Base-by-base conservation (phyloP, 495 filamentous ascomycete genomes). In the Penicillium salamii region DNA sequence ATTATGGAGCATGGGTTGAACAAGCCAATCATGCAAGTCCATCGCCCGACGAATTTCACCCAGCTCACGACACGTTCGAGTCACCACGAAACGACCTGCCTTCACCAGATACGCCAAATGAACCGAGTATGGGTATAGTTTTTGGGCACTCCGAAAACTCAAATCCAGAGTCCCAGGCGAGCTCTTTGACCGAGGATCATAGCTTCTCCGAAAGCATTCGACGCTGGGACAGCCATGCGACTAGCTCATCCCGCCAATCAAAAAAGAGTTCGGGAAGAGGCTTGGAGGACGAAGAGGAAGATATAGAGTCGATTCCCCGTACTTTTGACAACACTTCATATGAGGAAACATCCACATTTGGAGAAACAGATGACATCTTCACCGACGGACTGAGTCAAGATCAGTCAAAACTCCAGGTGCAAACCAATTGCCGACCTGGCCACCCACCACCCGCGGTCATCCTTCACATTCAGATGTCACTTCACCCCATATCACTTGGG, bases 381-480 rank as follows among this genome's bases (percentile, higher is more conserved):
- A 75, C 75, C 3, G 77, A 80, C 46, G 78, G 72, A 8, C 49
- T 72, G 11, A 76, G 70, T 41, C 59, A 70, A 36, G 63, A 74
- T 44, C 59, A 61, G 38, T 72, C 70, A 5, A 69, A 66, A 36
- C 44, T 70, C 7, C 65, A 69, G 42, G 48, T 75, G 2, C 63
- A 66, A 46, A 60, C 55, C 12, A 56, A 55, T 37, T 42, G 38
- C 19, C 63, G 62, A 26, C 48, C 54, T 32, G 54, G 57, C 0
- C 49, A 66, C 9, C 62, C 68, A 23, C 54, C 65, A 7, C 69
- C 65, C 28, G 69, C 67, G 15, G 66, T 80, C 8, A 66, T 78
- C 34, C 66, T 81, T 23, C 71, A 80, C 48, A 80, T 81, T 17
- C 74, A 78, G 47, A 81, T 81, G 78, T 78, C 77, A 5, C 55